phyloP scores from a whole-genome alignment of 1,284 basidiomycete genomes.

The Ustilago shanxiensis region DNA sequence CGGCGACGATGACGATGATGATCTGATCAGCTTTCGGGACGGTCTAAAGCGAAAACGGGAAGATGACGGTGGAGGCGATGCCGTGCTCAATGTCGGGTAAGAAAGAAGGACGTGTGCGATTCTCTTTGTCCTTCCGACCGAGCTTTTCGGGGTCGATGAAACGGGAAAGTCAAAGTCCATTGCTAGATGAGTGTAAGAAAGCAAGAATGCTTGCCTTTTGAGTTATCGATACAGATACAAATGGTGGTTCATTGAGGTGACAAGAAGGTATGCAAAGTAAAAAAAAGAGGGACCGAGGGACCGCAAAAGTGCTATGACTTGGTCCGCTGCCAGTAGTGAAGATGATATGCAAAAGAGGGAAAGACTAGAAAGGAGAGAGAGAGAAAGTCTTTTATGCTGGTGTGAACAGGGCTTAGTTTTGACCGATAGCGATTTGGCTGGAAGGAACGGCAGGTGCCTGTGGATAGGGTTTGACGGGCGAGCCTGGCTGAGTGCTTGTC shows the following conservation, averaged over 20 bases:
- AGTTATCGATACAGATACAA: constrained; percentile 4
- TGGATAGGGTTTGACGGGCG: constrained; percentile 47
- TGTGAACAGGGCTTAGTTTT: constrained; percentile 9
- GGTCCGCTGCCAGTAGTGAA: constrained; percentile 7
- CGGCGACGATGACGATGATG: constrained; percentile 36
- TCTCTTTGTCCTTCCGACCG: not conserved
- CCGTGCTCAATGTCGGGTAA: no score
- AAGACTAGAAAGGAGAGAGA: no score
- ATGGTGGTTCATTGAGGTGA: not conserved
- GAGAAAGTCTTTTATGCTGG: no score
- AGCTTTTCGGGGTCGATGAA: not conserved
- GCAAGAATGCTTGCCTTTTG: not conserved
- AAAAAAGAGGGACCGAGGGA: constrained; percentile 13
- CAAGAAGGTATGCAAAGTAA: not conserved
- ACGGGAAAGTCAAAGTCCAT: constrained; percentile 8
- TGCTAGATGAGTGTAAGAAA: not conserved
- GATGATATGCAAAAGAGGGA: not conserved
- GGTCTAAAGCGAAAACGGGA: constrained; percentile 17
- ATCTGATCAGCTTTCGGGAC: constrained; percentile 25
- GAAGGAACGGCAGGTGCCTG: constrained; percentile 40
- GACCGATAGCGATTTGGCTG: constrained; percentile 36
- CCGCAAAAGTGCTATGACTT: not conserved
- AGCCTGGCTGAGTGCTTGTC: constrained; percentile 35
- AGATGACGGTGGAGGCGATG: not conserved
- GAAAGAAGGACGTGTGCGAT: no score